Conservation (phyloP, 805 yeast genomes). For the Pichia deserticola region DNA sequence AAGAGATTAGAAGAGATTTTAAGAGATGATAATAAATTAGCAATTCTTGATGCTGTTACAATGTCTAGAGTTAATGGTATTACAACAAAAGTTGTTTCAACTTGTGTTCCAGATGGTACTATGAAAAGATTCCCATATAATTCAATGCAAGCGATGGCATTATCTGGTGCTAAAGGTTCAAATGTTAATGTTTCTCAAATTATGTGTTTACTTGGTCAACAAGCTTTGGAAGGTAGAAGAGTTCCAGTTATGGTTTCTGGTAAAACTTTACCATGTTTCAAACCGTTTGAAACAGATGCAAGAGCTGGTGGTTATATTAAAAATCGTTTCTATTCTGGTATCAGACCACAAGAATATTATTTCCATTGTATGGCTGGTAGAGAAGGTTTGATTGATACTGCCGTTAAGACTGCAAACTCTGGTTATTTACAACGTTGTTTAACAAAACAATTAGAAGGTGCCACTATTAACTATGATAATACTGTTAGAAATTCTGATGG, state of each 20-base stretch:
- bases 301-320: constrained; percentile 98
- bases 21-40: constrained; percentile 88
- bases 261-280: constrained; percentile 92
- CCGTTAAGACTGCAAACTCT: constrained; percentile 96
- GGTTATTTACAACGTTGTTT: constrained; percentile 98
- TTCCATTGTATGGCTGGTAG: constrained; percentile 99
- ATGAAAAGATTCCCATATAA: constrained; percentile 93
- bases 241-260: constrained; percentile 99
- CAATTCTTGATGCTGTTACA: constrained; percentile 90
- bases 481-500: constrained; percentile 96
- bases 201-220: constrained; percentile 98
- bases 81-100: constrained; percentile 89
- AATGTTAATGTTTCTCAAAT: constrained; percentile 97
- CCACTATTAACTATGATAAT: constrained; percentile 88
- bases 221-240: constrained; percentile 98
- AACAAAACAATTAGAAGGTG: constrained; percentile 97
- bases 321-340: constrained; percentile 95
- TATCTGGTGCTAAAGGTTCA: constrained; percentile 99
- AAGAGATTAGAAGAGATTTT: constrained; percentile 89
- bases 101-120: constrained; percentile 94
- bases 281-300: constrained; percentile 94
- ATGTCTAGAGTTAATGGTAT: constrained; percentile 87
- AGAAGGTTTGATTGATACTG: constrained; percentile 99
- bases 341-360: constrained; percentile 96
- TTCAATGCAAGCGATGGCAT: constrained; percentile 98